phyloP scores from a whole-genome alignment of 2,329 filamentous ascomycete genomes.

The Neonectria neomacrospora region DNA sequence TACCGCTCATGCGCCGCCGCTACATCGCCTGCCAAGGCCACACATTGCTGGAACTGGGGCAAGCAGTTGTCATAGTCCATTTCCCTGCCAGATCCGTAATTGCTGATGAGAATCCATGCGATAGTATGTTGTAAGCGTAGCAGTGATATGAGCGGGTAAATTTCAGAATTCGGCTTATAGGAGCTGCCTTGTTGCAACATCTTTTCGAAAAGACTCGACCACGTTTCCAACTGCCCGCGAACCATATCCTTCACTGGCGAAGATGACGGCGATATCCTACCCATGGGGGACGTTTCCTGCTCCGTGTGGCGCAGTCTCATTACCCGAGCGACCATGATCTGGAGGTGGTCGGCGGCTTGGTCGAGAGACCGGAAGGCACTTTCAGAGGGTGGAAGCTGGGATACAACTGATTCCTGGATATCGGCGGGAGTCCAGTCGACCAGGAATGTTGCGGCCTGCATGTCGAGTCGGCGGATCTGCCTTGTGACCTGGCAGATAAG shows the following conservation, averaged over 20 bases:
- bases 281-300: constrained; percentile 31
- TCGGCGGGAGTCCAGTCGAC: constrained; percentile 48
- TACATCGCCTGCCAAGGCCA: constrained; percentile 39
- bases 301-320: constrained; percentile 46
- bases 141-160: constrained; percentile 39
- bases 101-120: constrained; percentile 31
- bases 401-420: constrained; percentile 38
- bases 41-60: constrained; percentile 45
- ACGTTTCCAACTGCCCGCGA: constrained; percentile 41
- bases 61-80: constrained; percentile 47
- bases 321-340: constrained; percentile 44
- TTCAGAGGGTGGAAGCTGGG: constrained; percentile 25
- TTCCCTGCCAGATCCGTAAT: constrained; percentile 41
- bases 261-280: constrained; percentile 19
- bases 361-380: constrained; percentile 45
- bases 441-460: constrained; percentile 50
- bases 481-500: constrained; percentile 46
- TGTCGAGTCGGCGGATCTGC: constrained; percentile 51
- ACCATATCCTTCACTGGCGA: constrained; percentile 26
- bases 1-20: constrained; percentile 38
- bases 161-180: constrained; percentile 23
- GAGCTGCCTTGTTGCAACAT: constrained; percentile 35
- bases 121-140: constrained; percentile 48
- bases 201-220: constrained; percentile 43
- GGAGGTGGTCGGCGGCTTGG: constrained; percentile 48